A percentile compares a stretch with the other conserved stretches of the same genome.
phyloP scores from a whole-genome alignment of 352 stramenopile species.

The Peronospora destructor region DNA sequence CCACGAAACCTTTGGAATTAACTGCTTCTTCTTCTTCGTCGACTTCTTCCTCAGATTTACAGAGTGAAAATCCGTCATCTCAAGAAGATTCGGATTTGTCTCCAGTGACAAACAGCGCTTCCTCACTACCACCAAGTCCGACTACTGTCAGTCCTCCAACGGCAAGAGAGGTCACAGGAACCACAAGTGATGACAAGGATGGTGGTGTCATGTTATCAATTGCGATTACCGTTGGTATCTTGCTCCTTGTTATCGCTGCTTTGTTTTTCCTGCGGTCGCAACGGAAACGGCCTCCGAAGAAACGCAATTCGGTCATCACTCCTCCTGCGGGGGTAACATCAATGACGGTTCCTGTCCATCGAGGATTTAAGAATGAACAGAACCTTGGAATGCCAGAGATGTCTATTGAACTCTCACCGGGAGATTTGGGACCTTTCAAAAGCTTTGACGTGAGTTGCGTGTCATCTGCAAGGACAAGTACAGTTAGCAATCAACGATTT shows the following conservation, averaged over 20 bases:
- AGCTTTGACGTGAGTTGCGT: conserved; percentile 25
- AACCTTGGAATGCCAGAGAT: conserved; percentile 35
- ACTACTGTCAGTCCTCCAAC: background rate
- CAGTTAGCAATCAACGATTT: conserved; percentile 17
- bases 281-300: conserved; percentile 14
- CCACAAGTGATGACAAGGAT: background rate
- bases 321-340: conserved; percentile 8
- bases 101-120: background rate
- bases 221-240: conserved; percentile 25
- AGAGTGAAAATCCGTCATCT: background rate
- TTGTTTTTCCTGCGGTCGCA: conserved; percentile 22
- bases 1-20: too few relatives aligned
- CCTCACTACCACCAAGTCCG: background rate
- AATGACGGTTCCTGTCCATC: conserved; percentile 18
- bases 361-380: conserved; percentile 27
- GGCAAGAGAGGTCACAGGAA: conserved; percentile 2
- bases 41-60: background rate
- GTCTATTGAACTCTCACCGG: conserved; percentile 35
- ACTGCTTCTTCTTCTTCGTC: background rate
- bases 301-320: conserved; percentile 1
- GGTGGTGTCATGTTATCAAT: conserved; percentile 15
- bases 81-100: conserved; percentile 2
- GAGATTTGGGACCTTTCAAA: conserved; percentile 27
- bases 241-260: conserved; percentile 22
- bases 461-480: conserved; percentile 27